Evolutionary conservation across 768 basidiomycete genomes (phyloP), one percentile per base, ranked within the genome.

Genomic region (Rhizopogon roseolus): DNA sequence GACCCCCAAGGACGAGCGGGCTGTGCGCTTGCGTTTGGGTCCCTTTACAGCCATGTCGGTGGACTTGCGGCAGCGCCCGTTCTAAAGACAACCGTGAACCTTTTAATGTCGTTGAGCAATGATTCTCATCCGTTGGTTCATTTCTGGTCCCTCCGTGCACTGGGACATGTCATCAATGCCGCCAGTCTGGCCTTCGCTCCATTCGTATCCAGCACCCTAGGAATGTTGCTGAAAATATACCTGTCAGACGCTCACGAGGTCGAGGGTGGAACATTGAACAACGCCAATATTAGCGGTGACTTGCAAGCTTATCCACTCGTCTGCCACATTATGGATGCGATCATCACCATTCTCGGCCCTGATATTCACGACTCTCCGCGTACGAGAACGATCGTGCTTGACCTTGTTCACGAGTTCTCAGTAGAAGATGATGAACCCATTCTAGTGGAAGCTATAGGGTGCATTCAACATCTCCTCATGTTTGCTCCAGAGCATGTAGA

Each of bases 51-150:
- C 41, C 82, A 92, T 62, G 93, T 98, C 46, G 97, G 97, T 7
- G 90, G 93, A 39, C 78, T 98, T n/a, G 92, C 91, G 10, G 96
- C 94, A 6, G 93, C 93, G 0, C 92, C 97, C 0, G 78, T 98
- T 14, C 78, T 98, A 55, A 98, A 98, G 70, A 97, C 95, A 0
- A 93, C 95, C 0, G 90, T 96, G 57, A 94, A 97, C 64, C 86
- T 98, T 42, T 77, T 98, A 37, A 91, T 96, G 84, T 96, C 95
- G 0, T 81, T 99, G 17, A 85, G 88, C 68, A 94, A 90, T 56
- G 97, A 99, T 67, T 94, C 96, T 0, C 97, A 98, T 66, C 96
- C 97, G 0, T 80, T 93, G 32, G 97, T 98, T 6, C 96, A 98
- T 68, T 97, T 88, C 64, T 95, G 90, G 85, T 87, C 96, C 2